Base-by-base conservation (phyloP, 1,284 basidiomycete species). In the Prillingera fragicola region DNA sequence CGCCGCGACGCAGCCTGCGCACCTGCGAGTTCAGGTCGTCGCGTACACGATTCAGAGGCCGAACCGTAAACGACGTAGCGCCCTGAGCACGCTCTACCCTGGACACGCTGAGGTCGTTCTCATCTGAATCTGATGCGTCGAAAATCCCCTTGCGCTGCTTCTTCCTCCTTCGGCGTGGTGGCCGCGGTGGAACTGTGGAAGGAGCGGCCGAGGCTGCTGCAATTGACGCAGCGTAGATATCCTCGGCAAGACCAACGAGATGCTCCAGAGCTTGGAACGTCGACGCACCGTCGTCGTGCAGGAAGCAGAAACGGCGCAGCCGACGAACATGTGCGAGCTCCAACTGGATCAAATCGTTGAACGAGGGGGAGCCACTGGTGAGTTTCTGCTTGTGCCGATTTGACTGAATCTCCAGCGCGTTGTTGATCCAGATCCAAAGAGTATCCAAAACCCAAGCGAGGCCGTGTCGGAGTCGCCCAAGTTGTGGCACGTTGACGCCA, bases 391-490 rank as follows among this genome's bases (percentile, higher is more conserved):
- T 81, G 55, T 45, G 59, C 0, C 23, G 36, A 0, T 3, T 13
- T 18, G 37, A 39, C 9, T 43, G 31, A 10, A 43, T 37, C 4
- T 50, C 52, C 56, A 80, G 49, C 46, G 86, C 85, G 22, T 81
- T 84, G 31, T 79, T 81, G 31, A 89, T 64, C 66, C 87, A 88
- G 54, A 80, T 80, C 55, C 83, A 73, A 12, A 88, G 56, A 0
- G 80, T 80, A 55, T 86, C 85, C 58, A 87, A 76, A 53, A 89
- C 81, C 87, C 87, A 91, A 38, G 79, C 80, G 42, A 89, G 57
- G 44, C 81, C 80, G 52, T 82, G 81, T 48, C 85, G 72, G 70
- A 87, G 77, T 0, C 80, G 80, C 65, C 85, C 84, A 54, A 87
- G 79, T 14, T 74, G 73, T 65, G 84, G 83, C 52, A 83, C 79